Conservation (phyloP, 352 stramenopile species). For the Globisporangium sylvaticum region DNA sequence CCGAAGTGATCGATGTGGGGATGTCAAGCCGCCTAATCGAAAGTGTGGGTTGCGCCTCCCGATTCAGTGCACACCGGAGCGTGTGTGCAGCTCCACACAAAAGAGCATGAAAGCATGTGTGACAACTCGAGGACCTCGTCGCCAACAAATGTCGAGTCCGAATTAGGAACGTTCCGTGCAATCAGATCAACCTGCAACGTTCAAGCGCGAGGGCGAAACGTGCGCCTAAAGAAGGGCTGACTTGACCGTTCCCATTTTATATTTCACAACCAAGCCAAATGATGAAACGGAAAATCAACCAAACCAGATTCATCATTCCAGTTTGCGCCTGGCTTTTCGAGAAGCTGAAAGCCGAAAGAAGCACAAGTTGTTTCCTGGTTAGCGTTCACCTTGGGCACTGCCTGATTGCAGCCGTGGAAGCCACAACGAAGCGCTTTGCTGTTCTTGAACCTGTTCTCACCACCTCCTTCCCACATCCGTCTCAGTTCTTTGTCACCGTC, state of each 20-base stretch:
- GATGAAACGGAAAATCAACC: neutral
- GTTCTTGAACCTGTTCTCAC: too few species aligned
- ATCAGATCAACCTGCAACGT: neutral
- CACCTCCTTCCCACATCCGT: neutral
- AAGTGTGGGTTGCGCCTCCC: neutral
- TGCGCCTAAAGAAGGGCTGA: too few species aligned
- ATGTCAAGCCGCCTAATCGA: neutral
- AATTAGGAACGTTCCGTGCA: neutral
- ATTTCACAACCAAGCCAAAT: neutral
- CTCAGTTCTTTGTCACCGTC: neutral
- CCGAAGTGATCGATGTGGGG: neutral
- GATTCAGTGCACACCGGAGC: neutral
- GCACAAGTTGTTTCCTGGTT: too few species aligned
- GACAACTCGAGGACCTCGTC: neutral
- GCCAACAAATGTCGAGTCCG: neutral
- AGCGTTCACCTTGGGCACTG: too few species aligned
- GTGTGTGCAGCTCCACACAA: neutral
- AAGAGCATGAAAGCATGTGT: neutral
- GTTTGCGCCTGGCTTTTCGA: neutral
- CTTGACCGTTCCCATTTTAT: neutral
- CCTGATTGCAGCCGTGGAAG: too few species aligned
- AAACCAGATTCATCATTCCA: neutral
- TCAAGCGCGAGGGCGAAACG: neutral
- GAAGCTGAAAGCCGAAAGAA: neutral
- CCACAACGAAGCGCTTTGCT: too few species aligned